Evolutionary conservation across 306 rosid genomes (phyloP).

Genomic region (Cucurbita ficifolia): DNA sequence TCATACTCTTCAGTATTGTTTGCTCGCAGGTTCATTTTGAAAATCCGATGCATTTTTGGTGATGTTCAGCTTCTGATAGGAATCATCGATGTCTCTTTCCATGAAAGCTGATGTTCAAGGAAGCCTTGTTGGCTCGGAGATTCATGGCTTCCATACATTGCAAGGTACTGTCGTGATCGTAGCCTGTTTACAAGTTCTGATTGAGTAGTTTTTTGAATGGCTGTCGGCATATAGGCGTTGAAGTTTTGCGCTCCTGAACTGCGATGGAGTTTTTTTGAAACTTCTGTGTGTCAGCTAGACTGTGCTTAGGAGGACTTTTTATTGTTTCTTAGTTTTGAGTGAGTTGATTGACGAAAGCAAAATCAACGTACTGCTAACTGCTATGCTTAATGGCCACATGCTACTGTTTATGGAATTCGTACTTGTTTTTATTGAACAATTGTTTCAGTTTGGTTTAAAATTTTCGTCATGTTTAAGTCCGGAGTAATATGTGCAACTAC

Average conservation of each 20-base stretch:
- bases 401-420: neutral
- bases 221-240: neutral
- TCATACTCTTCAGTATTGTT: neutral
- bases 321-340: neutral
- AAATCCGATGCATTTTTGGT: neutral
- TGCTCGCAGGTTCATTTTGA: neutral
- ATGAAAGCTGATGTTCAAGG: slow-evolving; percentile 26
- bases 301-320: neutral
- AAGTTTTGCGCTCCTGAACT: neutral
- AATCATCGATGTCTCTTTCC: slow-evolving; percentile 21
- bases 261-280: neutral
- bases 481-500: neutral
- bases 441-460: neutral
- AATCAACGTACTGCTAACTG: neutral
- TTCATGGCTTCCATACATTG: slow-evolving; percentile 86
- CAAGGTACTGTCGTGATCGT: slow-evolving; percentile 32
- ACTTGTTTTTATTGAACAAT: neutral
- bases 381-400: neutral
- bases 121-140: slow-evolving; percentile 51
- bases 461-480: neutral
- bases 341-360: neutral
- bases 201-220: neutral
- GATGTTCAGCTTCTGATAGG: slow-evolving; percentile 8
- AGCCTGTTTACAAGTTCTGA: neutral
- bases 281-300: neutral